These are phyloP conservation scores for Tubosaeta sp. DNA, from an alignment of 768 basidiomycete genomes.

Conservation along the genomic window DNA sequence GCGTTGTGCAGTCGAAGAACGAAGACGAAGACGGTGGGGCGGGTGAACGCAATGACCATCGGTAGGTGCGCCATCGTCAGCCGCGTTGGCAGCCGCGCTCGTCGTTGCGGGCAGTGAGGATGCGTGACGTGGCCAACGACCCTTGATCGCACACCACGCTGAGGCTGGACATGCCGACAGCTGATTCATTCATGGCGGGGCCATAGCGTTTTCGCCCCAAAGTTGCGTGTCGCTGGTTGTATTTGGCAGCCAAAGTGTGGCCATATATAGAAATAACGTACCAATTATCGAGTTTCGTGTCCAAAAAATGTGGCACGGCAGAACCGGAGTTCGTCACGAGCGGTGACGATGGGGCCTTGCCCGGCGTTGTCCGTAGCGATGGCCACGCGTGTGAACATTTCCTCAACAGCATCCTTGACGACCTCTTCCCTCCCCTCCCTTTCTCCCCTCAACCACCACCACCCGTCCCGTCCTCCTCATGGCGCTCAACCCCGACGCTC, in stretches of 20 bases:
- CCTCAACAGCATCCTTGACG: constrained; percentile 40
- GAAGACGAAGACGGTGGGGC: neutral
- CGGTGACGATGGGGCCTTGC: constrained; percentile 42
- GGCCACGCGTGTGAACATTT: constrained; percentile 40
- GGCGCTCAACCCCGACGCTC: constrained; percentile 39
- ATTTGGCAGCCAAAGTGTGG: neutral
- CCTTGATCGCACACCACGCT: too few relatives aligned
- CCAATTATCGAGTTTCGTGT: constrained; percentile 20
- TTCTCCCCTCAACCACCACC: constrained; percentile 36
- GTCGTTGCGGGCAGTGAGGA: constrained; percentile 20
- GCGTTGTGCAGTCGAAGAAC: constrained; percentile 22
- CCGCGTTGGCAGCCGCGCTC: constrained; percentile 8
- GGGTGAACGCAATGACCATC: too few relatives aligned
- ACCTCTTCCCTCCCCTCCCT: constrained; percentile 32
- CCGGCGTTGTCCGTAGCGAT: constrained; percentile 41
- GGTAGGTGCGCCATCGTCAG: too few relatives aligned
- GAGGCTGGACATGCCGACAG: neutral
- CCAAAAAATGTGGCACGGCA: constrained; percentile 31
- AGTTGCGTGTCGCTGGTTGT: constrained; percentile 6
- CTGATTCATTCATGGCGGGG: constrained; percentile 1
- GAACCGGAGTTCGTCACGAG: constrained; percentile 38
- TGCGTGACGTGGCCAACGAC: neutral
- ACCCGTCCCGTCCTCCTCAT: constrained; percentile 25
- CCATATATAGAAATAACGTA: constrained; percentile 8
- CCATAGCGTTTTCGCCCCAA: constrained; percentile 12